These are phyloP conservation scores for Chamaenerion angustifolium DNA, from an alignment of 345 rosid species.

Conservation along the genomic window DNA sequence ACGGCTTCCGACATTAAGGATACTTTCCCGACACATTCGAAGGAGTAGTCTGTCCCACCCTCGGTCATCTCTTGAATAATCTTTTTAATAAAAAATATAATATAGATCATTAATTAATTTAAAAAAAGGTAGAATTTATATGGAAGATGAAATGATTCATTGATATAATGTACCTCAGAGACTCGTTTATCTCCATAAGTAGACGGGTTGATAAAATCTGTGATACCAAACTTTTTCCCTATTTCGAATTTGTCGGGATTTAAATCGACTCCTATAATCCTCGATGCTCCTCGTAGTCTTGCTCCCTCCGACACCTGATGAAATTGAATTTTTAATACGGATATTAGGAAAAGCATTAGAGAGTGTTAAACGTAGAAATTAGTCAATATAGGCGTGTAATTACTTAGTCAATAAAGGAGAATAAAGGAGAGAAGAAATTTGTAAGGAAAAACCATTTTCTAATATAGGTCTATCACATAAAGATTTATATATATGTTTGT, in stretches of 20 bases:
- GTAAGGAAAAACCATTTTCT: too few relatives aligned
- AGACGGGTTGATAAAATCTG: constrained; percentile 51
- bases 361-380: too few relatives aligned
- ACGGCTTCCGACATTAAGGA: constrained; percentile 44
- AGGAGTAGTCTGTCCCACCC: constrained; percentile 71
- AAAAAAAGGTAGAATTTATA: too few relatives aligned
- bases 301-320: constrained; percentile 59
- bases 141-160: not conserved
- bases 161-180: constrained; percentile 20
- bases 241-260: constrained; percentile 45
- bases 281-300: constrained; percentile 39
- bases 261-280: constrained; percentile 55
- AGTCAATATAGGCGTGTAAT: too few relatives aligned
- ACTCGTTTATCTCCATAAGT: constrained; percentile 23
- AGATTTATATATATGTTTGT: too few relatives aligned
- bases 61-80: constrained; percentile 47
- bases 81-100: constrained; percentile 12
- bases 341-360: too few relatives aligned
- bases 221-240: constrained; percentile 53
- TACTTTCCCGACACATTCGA: constrained; percentile 59
- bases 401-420: too few relatives aligned
- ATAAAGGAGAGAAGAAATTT: too few relatives aligned
- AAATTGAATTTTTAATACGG: not conserved
- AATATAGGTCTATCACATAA: too few relatives aligned
- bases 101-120: not conserved